Evolutionary conservation across 2,329 filamentous ascomycete genomes (phyloP).

Genomic region (Xylaria sp.): DNA sequence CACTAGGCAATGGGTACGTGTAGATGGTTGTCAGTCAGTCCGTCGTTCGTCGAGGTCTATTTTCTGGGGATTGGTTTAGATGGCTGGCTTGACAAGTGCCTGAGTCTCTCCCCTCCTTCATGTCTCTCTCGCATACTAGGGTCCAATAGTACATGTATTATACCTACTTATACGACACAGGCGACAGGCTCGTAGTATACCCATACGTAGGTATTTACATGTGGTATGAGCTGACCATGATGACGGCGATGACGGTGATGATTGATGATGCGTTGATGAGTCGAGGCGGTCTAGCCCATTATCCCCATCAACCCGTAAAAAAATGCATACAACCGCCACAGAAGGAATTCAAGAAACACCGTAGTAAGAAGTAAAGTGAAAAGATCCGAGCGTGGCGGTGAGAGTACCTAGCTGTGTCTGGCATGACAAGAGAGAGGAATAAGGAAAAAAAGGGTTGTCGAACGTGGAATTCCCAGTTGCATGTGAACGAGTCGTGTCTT

Average conservation of each 20-base stretch:
- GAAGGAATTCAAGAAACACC: not conserved
- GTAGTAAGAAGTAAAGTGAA: not conserved
- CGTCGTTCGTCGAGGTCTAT: not conserved
- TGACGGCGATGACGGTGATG: not conserved
- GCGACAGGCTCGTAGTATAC: not conserved
- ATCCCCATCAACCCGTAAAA: not conserved
- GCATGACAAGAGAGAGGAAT: not conserved
- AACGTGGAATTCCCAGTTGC: conserved; percentile 7
- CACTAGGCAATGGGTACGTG: not conserved
- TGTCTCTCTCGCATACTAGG: not conserved
- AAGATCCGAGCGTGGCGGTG: conserved; percentile 8
- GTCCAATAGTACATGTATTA: too few species aligned
- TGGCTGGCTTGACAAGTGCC: not conserved
- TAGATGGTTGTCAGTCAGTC: not conserved
- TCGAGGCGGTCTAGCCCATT: conserved; percentile 7
- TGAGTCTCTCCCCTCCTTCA: not conserved
- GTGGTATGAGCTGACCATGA: not conserved
- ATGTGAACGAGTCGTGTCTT: conserved; percentile 11
- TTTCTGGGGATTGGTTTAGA: not conserved
- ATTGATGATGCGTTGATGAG: not conserved
- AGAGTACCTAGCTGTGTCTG: not conserved
- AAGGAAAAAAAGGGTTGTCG: not conserved
- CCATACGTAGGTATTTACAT: too few species aligned
- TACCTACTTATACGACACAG: too few species aligned
- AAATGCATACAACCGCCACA: not conserved